Evolutionary conservation across 1,284 basidiomycete species (phyloP).

Genomic region (Fomitopsis palustris): DNA sequence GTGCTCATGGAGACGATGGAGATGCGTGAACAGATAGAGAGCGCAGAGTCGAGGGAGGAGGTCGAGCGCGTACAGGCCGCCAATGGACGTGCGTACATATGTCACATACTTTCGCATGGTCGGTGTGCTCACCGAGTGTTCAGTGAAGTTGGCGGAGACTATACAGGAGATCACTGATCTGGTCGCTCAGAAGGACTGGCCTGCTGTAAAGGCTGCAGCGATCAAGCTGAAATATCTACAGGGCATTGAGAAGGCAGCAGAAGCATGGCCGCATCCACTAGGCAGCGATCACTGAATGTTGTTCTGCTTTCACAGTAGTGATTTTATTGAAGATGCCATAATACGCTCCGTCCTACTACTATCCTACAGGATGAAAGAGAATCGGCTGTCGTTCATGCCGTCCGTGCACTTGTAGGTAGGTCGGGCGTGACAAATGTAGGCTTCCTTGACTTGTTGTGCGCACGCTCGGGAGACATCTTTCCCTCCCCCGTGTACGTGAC

Average conservation of each 20-base stretch:
- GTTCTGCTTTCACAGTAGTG: background rate
- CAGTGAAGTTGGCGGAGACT: conserved; percentile 54
- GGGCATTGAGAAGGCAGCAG: conserved; percentile 70
- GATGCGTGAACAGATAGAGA: conserved; percentile 76
- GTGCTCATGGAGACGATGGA: conserved; percentile 83
- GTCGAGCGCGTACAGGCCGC: conserved; percentile 49
- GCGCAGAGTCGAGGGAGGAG: conserved; percentile 46
- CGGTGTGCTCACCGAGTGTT: conserved; percentile 1
- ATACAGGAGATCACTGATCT: conserved; percentile 46
- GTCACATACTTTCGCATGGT: background rate
- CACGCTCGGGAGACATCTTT: no score
- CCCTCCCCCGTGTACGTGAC: no score
- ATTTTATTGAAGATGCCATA: background rate
- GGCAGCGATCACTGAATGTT: conserved; percentile 15
- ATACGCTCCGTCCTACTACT: background rate
- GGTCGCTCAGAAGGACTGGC: conserved; percentile 56
- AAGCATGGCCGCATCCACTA: conserved; percentile 35
- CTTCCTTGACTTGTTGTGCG: no score
- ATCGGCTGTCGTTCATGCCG: no score
- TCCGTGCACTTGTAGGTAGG: background rate
- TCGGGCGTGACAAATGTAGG: background rate
- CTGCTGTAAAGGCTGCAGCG: conserved; percentile 52
- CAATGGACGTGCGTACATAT: conserved; percentile 56
- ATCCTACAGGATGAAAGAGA: background rate
- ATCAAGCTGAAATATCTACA: conserved; percentile 77